These are phyloP conservation scores for Pulicaria dysenterica DNA, from an alignment of 129 eudicot genomes.

Conservation along the genomic window DNA sequence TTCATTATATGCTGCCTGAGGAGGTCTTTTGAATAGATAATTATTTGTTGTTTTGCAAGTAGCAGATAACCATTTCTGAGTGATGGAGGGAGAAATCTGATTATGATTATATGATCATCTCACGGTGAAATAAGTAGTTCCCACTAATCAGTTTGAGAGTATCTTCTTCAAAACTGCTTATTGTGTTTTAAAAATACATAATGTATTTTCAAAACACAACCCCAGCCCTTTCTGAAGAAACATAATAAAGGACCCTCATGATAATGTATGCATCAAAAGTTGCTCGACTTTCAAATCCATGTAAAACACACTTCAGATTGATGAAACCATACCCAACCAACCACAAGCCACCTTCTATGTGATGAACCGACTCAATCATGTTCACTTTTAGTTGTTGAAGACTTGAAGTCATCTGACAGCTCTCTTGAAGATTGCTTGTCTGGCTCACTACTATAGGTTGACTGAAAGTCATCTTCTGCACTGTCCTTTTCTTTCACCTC, in stretches of 20 bases:
- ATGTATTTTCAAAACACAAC: neutral
- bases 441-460: constrained; percentile 52
- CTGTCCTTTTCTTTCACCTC: constrained; percentile 65
- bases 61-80: neutral
- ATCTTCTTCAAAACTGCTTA: neutral
- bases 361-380: neutral
- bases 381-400: constrained; percentile 20
- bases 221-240: neutral
- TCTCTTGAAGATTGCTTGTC: constrained; percentile 44
- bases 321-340: constrained; percentile 18
- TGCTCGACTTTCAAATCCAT: neutral
- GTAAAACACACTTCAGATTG: constrained; percentile 19
- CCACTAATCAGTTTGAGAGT: neutral
- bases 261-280: constrained; percentile 3
- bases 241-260: neutral
- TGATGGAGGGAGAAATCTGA: neutral
- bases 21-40: neutral
- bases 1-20: neutral
- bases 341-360: constrained; percentile 22
- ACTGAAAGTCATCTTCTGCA: constrained; percentile 50
- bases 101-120: too few relatives aligned
- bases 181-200: neutral
- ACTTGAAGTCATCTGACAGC: constrained; percentile 39
- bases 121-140: neutral
- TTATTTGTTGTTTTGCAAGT: neutral